phyloP scores from a whole-genome alignment of 2,329 filamentous ascomycete species.

The Penicillium glabrum region DNA sequence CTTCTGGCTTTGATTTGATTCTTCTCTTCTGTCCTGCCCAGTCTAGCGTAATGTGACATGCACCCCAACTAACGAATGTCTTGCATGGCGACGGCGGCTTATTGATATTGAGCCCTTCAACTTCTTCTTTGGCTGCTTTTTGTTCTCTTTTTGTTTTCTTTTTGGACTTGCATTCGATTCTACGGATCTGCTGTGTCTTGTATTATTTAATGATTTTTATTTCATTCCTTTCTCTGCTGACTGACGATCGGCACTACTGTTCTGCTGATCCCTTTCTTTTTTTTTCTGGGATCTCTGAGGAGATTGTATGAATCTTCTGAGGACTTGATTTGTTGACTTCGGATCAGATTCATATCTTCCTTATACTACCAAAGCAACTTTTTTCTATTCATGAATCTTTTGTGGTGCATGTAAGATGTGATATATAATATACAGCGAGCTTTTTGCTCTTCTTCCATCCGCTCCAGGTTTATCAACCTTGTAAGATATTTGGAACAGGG shows the following conservation, averaged over 20 bases:
- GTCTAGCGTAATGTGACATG: slow-evolving; percentile 15
- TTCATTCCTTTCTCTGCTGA: slow-evolving; percentile 2
- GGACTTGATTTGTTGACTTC: neutral
- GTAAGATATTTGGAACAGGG: too few species aligned
- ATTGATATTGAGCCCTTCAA: neutral
- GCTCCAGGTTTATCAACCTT: too few species aligned
- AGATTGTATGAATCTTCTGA: neutral
- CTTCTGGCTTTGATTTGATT: neutral
- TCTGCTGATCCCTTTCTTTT: neutral
- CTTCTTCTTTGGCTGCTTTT: neutral
- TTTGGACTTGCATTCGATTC: neutral
- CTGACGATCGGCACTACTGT: neutral
- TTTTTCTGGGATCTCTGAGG: neutral
- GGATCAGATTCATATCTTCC: neutral
- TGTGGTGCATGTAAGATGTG: slow-evolving; percentile 11
- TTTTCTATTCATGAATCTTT: neutral
- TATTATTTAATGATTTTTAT: slow-evolving; percentile 13
- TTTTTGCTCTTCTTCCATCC: neutral
- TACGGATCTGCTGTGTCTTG: slow-evolving; percentile 3
- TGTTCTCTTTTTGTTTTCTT: neutral
- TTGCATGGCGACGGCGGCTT: slow-evolving; percentile 10
- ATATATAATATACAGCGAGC: slow-evolving; percentile 13
- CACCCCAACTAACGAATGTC: slow-evolving; percentile 9
- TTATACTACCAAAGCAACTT: neutral
- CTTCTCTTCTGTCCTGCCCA: neutral